Base-by-base conservation (phyloP, 2,329 filamentous ascomycete species). In the Trematosphaeria pertusa region DNA sequence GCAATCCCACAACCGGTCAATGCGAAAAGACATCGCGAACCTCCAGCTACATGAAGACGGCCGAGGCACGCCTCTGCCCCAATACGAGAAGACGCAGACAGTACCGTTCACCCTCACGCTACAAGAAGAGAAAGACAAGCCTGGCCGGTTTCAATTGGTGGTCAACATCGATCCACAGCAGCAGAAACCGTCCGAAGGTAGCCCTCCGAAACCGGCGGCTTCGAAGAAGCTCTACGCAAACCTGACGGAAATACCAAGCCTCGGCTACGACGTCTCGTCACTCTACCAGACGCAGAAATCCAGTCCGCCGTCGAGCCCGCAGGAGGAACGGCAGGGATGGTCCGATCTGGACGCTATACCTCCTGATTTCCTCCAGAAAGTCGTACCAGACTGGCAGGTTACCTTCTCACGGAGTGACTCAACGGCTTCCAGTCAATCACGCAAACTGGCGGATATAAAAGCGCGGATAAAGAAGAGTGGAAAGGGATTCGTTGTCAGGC, bases 391-490 rank as follows among this genome's bases (percentile, higher is more conserved):
- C 35, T 67, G 64, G 64, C 52, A 59, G 14, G 45, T 61, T 7
- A 60, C 60, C 1, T 65, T 67, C 35, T 54, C 58, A 17, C 44
- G 61, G 14, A 67, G 54, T 35, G 59, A 60, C 35, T 65, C 63
- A 2, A 62, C 60, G 14, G 49, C 58, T 2, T 62, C 62, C 1
- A 57, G 46, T 2, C 62, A 67, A 34, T 61, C 58, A 11, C 57
- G 58, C 14, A 60, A 54, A 22, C 54, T 67, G 34, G 48, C 63
- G 3, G 59, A 67, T 14, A 66, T 69, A 45, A 68, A 66, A 28
- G 65, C 65, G 1, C 54, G 56, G 3, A 65, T 69, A 28, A 67
- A 67, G 52, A 67, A 65, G 51, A 68, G 59, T 31, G 63, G 61
- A n/a, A 66, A 60, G 21, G 65, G 65, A 0, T 67, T 68, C 32